These are phyloP conservation scores for Daldinia grandis DNA, from an alignment of 495 filamentous ascomycete genomes.

Conservation along the genomic window DNA sequence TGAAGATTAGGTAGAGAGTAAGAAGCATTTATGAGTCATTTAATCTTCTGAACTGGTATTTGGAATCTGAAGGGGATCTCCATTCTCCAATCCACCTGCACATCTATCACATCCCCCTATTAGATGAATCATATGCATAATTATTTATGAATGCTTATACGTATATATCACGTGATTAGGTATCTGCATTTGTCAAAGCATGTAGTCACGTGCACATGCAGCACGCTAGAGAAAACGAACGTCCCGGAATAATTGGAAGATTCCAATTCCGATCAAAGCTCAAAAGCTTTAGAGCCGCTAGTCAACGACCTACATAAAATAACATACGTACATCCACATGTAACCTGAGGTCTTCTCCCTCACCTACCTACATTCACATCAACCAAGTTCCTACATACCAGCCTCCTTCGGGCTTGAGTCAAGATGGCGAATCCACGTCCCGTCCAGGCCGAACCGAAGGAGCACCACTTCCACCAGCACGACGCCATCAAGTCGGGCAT, in stretches of 20 bases:
- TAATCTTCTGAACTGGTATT: neutral
- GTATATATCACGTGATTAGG: neutral
- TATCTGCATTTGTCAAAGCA: too few relatives aligned
- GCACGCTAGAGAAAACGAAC: neutral
- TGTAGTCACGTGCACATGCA: neutral
- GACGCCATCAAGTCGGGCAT: slow-evolving; percentile 77
- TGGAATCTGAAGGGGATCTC: neutral
- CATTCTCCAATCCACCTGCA: neutral
- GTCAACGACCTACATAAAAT: neutral
- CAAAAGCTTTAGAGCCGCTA: neutral
- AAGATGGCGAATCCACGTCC: slow-evolving; percentile 44
- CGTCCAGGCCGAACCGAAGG: slow-evolving; percentile 32
- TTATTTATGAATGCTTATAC: neutral
- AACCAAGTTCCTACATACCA: slow-evolving; percentile 6
- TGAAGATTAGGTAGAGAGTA: neutral
- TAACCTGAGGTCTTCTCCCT: neutral
- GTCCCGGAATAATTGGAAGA: neutral
- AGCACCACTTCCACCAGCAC: slow-evolving; percentile 69
- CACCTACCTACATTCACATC: neutral
- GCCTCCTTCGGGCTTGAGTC: slow-evolving; percentile 40
- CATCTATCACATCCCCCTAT: neutral
- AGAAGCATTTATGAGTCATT: neutral
- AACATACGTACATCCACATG: too few relatives aligned
- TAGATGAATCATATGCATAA: neutral
- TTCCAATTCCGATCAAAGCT: slow-evolving; percentile 1